A percentile compares a stretch with the other conserved stretches of the same genome.
phyloP scores from a whole-genome alignment of 345 rosid species.

The Stellera chamaejasme region DNA sequence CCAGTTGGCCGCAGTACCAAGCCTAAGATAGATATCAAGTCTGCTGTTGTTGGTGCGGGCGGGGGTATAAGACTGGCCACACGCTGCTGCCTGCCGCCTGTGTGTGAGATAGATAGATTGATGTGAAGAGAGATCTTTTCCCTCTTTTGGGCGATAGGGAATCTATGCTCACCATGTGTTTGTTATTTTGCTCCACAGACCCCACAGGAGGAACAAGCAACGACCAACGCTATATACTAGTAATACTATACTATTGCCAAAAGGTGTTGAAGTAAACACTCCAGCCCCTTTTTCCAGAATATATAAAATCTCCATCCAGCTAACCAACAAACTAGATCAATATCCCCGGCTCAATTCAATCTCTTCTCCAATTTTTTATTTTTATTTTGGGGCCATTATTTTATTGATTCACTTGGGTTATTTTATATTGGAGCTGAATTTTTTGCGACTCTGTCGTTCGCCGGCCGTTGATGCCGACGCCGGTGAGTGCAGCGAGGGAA shows the following conservation, averaged over 20 bases:
- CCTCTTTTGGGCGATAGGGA: constrained; percentile 29
- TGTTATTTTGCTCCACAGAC: constrained; percentile 17
- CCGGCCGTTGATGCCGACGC: constrained; percentile 56
- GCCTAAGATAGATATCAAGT: no score
- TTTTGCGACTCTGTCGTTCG: neutral
- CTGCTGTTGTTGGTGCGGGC: no score
- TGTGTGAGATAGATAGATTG: no score
- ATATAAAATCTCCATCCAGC: neutral
- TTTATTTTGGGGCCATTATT: neutral
- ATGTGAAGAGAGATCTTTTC: no score
- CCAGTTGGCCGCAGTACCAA: no score
- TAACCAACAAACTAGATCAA: neutral
- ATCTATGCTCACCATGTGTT: constrained; percentile 39
- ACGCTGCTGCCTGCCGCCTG: no score
- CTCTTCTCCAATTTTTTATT: neutral
- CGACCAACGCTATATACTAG: no score
- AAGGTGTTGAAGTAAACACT: constrained; percentile 26
- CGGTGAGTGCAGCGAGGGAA: constrained; percentile 49
- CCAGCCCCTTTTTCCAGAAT: constrained; percentile 9
- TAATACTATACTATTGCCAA: constrained; percentile 17
- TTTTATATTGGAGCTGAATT: no score
- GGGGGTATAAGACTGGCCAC: no score
- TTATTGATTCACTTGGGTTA: no score
- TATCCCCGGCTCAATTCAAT: neutral
- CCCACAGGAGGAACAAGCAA: no score